Evolutionary conservation across 331 rosid species (phyloP), one percentile per base, ranked within the genome.

Genomic region (Pyracantha coccinea): DNA sequence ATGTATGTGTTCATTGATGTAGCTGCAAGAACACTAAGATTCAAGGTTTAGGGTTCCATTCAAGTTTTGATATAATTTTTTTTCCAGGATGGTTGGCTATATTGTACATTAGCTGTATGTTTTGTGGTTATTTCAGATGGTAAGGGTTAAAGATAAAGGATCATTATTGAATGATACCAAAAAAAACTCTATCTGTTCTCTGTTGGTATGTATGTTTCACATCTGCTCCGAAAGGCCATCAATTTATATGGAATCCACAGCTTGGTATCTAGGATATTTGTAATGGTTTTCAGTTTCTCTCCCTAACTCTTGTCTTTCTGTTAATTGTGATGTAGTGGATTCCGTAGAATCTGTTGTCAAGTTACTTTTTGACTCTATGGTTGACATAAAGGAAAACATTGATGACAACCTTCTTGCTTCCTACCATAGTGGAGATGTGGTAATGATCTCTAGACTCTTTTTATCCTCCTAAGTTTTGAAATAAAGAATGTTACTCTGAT

Each of bases 311-410:
- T 64, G 5, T 69, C 5, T 63, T 45, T 69, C 52, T 59, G 75
- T 35, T 47, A 16, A 6, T 63, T 75, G 75, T 72, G 72, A 73
- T 84, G 79, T 87, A 81, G 83, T 69, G 62, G 70, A 77, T 75
- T 58, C 68, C 66, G 77, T 83, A 61, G 89, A 88, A 54, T 74
- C 80, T 41, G 79, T 89, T 80, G 87, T 75, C 77, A 86, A 85
- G 84, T 69, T 77, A 71, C 87, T 93, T 59, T 90, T 67, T 73
- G 91, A 88, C 62, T 83, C 80, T 16, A 63, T 90, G 87, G 59
- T 86, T 64, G 90, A 87, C 66, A 68, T 89, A 54, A 90, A 90
- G 86, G 97, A 93, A 85, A 90, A 93, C 73, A 80, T 93, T 73
- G 89, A 89, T 74, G 90, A 85, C 35, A 87, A 84, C 78, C 69